Conservation (phyloP, 2,329 filamentous ascomycete genomes). For the Penicillium sp. region DNA sequence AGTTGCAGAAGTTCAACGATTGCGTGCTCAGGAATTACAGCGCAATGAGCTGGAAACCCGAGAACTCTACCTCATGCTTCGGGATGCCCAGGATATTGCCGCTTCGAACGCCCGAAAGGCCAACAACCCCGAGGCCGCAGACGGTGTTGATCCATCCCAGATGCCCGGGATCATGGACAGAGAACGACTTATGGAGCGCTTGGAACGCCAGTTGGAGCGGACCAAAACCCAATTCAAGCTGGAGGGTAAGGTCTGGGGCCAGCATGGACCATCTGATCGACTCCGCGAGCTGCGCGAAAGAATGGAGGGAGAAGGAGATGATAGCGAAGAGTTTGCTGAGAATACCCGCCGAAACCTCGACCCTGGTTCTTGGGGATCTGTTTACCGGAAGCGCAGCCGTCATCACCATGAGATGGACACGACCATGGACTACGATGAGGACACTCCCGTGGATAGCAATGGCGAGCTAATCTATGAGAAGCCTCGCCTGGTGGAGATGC, state of each 20-base stretch:
- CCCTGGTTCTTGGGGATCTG: constrained; percentile 71
- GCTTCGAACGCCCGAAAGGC: constrained; percentile 74
- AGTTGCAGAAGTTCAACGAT: constrained; percentile 77
- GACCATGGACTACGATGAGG: constrained; percentile 37
- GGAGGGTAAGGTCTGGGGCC: constrained; percentile 87
- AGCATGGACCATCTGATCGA: constrained; percentile 85
- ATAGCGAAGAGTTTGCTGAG: constrained; percentile 51
- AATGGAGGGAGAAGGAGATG: constrained; percentile 72
- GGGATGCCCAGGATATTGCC: constrained; percentile 93
- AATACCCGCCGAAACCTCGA: constrained; percentile 64
- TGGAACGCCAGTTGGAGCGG: constrained; percentile 92
- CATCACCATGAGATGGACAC: constrained; percentile 42
- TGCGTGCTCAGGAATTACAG: constrained; percentile 87
- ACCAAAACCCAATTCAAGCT: constrained; percentile 98
- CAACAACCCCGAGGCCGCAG: constrained; percentile 34
- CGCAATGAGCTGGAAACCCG: constrained; percentile 93
- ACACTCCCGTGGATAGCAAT: constrained; percentile 53
- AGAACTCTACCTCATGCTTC: constrained; percentile 96
- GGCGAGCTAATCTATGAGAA: constrained; percentile 70
- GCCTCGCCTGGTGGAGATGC: constrained; percentile 73
- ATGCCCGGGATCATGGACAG: constrained; percentile 94
- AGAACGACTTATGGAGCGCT: constrained; percentile 84
- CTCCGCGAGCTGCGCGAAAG: constrained; percentile 87
- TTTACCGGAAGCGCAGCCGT: constrained; percentile 57
- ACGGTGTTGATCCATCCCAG: constrained; percentile 68